phyloP scores from a whole-genome alignment of 192 early-diverging fungal species.

The Gryganskiella cystojenkinii region DNA sequence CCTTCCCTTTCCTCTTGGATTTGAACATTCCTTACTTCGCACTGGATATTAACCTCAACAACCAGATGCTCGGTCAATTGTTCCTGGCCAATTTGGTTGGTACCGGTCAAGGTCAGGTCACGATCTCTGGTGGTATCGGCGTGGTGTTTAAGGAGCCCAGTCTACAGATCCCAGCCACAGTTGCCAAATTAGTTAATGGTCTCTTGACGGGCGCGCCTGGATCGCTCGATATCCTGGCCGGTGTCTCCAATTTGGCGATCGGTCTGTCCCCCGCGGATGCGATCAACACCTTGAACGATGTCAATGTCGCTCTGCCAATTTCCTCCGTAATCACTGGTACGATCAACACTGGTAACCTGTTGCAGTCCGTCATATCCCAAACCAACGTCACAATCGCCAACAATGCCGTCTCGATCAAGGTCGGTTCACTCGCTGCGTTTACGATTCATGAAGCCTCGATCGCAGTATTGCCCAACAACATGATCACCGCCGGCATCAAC shows the following conservation, averaged over 20 bases:
- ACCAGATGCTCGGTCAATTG: slow-evolving; percentile 9
- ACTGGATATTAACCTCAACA: slow-evolving; percentile 25
- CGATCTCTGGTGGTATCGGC: slow-evolving; percentile 19
- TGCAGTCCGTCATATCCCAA: slow-evolving; percentile 6
- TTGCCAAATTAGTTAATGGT: slow-evolving; percentile 17
- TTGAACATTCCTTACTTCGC: slow-evolving; percentile 26
- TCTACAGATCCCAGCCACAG: slow-evolving; percentile 9
- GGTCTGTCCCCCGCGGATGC: slow-evolving; percentile 21
- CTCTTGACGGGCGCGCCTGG: slow-evolving; percentile 9
- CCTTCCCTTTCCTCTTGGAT: slow-evolving; percentile 18
- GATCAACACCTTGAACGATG: slow-evolving; percentile 15
- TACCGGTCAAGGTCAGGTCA: slow-evolving; percentile 19
- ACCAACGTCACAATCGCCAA: slow-evolving; percentile 14
- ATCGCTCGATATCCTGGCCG: slow-evolving; percentile 7
- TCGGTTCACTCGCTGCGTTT: slow-evolving; percentile 11
- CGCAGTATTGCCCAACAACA: slow-evolving; percentile 13
- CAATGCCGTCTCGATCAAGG: slow-evolving; percentile 13
- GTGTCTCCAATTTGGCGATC: slow-evolving; percentile 14
- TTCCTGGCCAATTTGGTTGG: slow-evolving; percentile 19
- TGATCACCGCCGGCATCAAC: slow-evolving; percentile 12
- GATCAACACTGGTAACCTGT: slow-evolving; percentile 13
- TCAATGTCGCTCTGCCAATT: slow-evolving; percentile 6
- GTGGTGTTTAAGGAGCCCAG: slow-evolving; percentile 24
- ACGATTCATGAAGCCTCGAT: slow-evolving; percentile 22
- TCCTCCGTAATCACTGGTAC: slow-evolving; percentile 15